Evolutionary conservation across 768 basidiomycete genomes (phyloP).

Genomic region (Lactarius sanguifluus): DNA sequence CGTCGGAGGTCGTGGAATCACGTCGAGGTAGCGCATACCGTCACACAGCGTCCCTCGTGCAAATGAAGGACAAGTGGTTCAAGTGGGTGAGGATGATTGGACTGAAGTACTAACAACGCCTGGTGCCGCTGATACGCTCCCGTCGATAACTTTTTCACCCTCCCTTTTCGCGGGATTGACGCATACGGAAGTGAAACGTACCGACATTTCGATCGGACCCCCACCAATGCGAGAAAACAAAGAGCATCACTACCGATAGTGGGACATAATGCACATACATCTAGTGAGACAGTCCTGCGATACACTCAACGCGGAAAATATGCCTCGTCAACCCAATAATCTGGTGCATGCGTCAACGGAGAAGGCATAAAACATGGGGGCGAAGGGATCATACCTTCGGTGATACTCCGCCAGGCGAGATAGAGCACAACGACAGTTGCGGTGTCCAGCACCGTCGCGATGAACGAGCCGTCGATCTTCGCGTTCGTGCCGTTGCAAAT

Average conservation of each 20-base stretch:
- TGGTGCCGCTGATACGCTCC: slow-evolving; percentile 3
- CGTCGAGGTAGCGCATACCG: slow-evolving; percentile 35
- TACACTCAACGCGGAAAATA: slow-evolving; percentile 38
- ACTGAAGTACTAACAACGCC: neutral
- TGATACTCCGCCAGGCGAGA: slow-evolving; percentile 84
- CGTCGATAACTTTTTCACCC: neutral
- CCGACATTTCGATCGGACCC: neutral
- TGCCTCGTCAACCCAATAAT: slow-evolving; percentile 49
- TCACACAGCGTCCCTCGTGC: slow-evolving; percentile 1
- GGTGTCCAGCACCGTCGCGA: slow-evolving; percentile 83
- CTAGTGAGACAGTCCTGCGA: neutral
- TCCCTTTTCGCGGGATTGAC: slow-evolving; percentile 2
- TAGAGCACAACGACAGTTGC: slow-evolving; percentile 66
- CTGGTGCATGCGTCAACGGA: slow-evolving; percentile 29
- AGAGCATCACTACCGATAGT: slow-evolving; percentile 1
- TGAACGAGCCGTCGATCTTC: slow-evolving; percentile 83
- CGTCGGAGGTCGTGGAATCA: slow-evolving; percentile 15
- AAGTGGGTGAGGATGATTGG: no score
- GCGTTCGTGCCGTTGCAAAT: slow-evolving; percentile 67
- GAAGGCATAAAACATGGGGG: neutral
- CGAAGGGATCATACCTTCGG: slow-evolving; percentile 63
- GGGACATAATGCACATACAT: slow-evolving; percentile 10
- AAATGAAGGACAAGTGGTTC: neutral
- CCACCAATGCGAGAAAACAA: neutral
- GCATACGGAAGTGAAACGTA: slow-evolving; percentile 12